Evolutionary conservation across 2,329 filamentous ascomycete species (phyloP).

Genomic region (Chrysoporthe cubensis): DNA sequence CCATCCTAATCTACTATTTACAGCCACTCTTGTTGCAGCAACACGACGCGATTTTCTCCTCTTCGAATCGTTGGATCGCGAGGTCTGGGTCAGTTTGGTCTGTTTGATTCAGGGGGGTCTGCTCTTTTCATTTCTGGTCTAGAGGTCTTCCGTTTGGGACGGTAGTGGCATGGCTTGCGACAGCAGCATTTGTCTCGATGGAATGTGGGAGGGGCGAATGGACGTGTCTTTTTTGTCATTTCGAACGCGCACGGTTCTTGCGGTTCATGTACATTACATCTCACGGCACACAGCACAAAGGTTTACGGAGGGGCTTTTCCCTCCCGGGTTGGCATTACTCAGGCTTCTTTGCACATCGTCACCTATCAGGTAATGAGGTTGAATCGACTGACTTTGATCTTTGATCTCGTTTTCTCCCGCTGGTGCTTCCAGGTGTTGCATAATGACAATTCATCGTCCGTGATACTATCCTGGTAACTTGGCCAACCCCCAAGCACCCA

Average conservation of each 20-base stretch:
- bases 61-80: no score
- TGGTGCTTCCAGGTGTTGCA: background rate
- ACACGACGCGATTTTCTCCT: no score
- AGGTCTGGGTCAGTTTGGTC: background rate
- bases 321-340: background rate
- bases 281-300: constrained; percentile 1
- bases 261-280: constrained; percentile 2
- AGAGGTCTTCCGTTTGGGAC: background rate
- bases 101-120: background rate
- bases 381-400: background rate
- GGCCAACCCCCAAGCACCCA: no score
- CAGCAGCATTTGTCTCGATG: background rate
- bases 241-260: background rate
- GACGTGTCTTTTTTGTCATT: background rate
- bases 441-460: no score
- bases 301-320: background rate
- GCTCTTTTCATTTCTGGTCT: background rate
- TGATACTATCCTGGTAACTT: background rate
- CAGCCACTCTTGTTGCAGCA: background rate
- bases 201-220: background rate
- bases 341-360: background rate
- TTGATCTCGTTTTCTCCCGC: background rate
- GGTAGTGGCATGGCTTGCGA: background rate
- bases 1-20: background rate
- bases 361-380: background rate